phyloP scores from a whole-genome alignment of 108 stramenopile species.

The Cylindrotheca fusiformis region DNA sequence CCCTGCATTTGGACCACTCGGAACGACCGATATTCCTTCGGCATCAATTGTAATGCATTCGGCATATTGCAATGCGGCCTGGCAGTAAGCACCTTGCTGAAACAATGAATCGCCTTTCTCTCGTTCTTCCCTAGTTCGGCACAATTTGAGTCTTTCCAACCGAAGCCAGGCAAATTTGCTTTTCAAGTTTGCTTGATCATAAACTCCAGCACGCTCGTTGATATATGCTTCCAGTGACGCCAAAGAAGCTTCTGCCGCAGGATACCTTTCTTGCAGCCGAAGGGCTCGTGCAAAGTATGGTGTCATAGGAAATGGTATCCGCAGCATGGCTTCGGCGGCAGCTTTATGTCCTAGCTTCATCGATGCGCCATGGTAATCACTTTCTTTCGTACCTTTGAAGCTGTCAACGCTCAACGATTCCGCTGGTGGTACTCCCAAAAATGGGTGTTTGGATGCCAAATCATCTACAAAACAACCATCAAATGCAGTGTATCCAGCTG shows the following conservation, averaged over 20 bases:
- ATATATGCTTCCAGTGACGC: constrained; percentile 20
- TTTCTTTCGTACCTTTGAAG: constrained; percentile 34
- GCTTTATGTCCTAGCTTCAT: constrained; percentile 54
- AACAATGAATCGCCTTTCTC: constrained; percentile 69
- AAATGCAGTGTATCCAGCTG: constrained; percentile 45
- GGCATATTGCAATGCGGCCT: constrained; percentile 70
- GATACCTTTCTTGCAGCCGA: constrained; percentile 77
- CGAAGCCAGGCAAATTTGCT: constrained; percentile 23
- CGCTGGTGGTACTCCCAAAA: constrained; percentile 45
- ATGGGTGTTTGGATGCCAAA: constrained; percentile 53
- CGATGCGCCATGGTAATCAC: constrained; percentile 30
- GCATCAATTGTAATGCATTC: constrained; percentile 61
- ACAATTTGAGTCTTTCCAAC: constrained; percentile 20
- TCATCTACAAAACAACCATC: constrained; percentile 71
- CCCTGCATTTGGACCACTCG: constrained; percentile 40
- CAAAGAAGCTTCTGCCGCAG: constrained; percentile 48
- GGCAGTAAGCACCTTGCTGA: constrained; percentile 48
- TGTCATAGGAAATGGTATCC: constrained; percentile 53
- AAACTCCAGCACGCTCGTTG: not conserved
- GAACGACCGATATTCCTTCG: constrained; percentile 22
- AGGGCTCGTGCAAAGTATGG: constrained; percentile 61
- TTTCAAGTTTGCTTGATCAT: constrained; percentile 5
- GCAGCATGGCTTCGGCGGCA: constrained; percentile 64
- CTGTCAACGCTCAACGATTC: constrained; percentile 21
- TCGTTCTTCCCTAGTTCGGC: constrained; percentile 22